Evolutionary conservation across 176 grass and related monocot genomes (phyloP), one percentile per base, ranked within the genome.

Genomic region (Triticum urartu): DNA sequence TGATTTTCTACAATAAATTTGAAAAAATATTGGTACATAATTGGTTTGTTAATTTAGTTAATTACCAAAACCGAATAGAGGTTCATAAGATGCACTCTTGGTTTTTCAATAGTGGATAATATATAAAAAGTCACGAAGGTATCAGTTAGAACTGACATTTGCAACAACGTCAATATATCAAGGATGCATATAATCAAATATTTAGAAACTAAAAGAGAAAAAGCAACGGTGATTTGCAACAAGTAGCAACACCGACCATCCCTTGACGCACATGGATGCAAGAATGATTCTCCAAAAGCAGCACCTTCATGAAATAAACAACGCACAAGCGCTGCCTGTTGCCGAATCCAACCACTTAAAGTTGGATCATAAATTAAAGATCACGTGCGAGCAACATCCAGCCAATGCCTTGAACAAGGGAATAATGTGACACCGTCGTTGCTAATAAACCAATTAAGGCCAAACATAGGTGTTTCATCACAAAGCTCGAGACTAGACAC

Each of bases 261-360:
- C 15, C 17, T 56, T 56, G 17, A 56, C 17, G 2, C 2, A 7
- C 52, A 18, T 56, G 17, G 54, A 58, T 58, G 54, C 18, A 58
- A 58, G 2, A 58, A 58, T 21, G 54, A 58, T 21, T 58, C 18
- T 20, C 18, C 54, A 21, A 58, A 58, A 58, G 54, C 54, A 58
- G 8, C 2, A 0, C 18, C 54, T 58, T 58, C 6, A 7, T 0
- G 5, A 58, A 20, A 58, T 2, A 20, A 20, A 58, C 2, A 58
- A 8, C 54, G 2, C 54, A 21, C 0, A 8, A 21, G 6, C 2
- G 5, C 0, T 20, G 2, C 6, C 0, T 20, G 6, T 58, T 58
- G 2, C 18, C 18, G 6, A 58, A 58, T 8, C 17, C 18, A 58
- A 58, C 54, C 6, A 58, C 54, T 58, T 21, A 21, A 58, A 2